Conservation (phyloP, 371 early-diverging fungal genomes). For the Mucor piriformis region DNA sequence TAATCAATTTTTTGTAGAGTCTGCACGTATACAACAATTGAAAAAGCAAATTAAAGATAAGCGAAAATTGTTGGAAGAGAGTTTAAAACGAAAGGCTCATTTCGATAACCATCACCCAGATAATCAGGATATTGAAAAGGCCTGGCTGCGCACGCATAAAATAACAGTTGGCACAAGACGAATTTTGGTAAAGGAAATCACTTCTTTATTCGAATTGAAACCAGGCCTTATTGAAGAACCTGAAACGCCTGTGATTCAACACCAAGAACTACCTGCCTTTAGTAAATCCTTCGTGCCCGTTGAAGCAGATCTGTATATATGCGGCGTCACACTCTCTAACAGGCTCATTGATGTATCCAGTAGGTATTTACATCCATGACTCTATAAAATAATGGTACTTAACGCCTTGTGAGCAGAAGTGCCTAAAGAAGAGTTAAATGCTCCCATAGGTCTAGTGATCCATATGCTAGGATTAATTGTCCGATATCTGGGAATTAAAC, state of each 20-base stretch:
- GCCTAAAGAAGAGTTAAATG: slow-evolving; percentile 77
- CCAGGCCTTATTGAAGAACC: slow-evolving; percentile 35
- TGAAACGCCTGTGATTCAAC: slow-evolving; percentile 1
- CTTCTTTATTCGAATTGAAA: slow-evolving; percentile 60
- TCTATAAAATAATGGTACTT: neutral
- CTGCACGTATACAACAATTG: slow-evolving; percentile 4
- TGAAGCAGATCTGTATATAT: slow-evolving; percentile 59
- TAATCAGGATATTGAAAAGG: slow-evolving; percentile 7
- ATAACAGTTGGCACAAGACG: slow-evolving; percentile 47
- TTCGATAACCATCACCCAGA: neutral
- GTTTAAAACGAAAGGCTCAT: slow-evolving; percentile 2
- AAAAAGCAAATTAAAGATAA: slow-evolving; percentile 22
- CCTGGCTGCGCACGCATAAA: slow-evolving; percentile 44
- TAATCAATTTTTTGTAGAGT: slow-evolving; percentile 18
- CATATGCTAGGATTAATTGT: slow-evolving; percentile 80
- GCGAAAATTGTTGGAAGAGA: slow-evolving; percentile 3
- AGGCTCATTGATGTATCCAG: slow-evolving; percentile 49
- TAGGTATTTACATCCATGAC: slow-evolving; percentile 10
- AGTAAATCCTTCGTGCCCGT: neutral
- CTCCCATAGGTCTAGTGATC: slow-evolving; percentile 77
- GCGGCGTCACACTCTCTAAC: slow-evolving; percentile 51
- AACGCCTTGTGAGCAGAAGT: no score
- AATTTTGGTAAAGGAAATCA: slow-evolving; percentile 57
- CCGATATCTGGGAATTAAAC: slow-evolving; percentile 75
- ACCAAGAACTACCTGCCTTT: slow-evolving; percentile 4